Percentiles rank a stretch among this genome's conserved stretches.
phyloP scores from a whole-genome alignment of 306 rosid genomes.

The Albizia julibrissin region DNA sequence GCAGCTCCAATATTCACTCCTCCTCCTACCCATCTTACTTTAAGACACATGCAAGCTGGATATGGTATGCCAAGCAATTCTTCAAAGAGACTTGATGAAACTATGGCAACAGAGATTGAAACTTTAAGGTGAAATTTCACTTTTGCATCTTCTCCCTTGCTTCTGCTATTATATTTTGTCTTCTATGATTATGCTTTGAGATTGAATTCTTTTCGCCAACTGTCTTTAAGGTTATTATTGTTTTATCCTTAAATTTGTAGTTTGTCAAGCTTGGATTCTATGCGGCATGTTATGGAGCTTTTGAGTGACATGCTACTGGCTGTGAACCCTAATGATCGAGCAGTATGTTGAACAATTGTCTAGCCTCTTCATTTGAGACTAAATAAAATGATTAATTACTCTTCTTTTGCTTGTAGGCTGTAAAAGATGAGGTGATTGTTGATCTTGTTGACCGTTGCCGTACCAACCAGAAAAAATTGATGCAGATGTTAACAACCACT shows the following conservation, averaged over 20 bases:
- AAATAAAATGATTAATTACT: conserved; percentile 22
- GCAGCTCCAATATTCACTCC: conserved; percentile 89
- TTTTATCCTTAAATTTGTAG: conserved; percentile 40
- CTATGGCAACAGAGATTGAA: conserved; percentile 91
- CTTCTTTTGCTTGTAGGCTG: conserved; percentile 55
- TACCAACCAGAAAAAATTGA: conserved; percentile 87
- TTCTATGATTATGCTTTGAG: background rate
- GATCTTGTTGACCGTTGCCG: conserved; percentile 90
- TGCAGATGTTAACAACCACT: conserved; percentile 94
- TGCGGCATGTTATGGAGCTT: conserved; percentile 84
- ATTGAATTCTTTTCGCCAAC: conserved; percentile 8
- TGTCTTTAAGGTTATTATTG: conserved; percentile 6
- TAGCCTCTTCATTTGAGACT: conserved; percentile 15
- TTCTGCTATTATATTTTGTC: conserved; percentile 20
- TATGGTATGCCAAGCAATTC: conserved; percentile 88
- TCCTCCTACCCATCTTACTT: conserved; percentile 57
- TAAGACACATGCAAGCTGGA: conserved; percentile 64
- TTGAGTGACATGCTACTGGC: conserved; percentile 94
- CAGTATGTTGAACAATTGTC: conserved; percentile 48
- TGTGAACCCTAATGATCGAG: conserved; percentile 70
- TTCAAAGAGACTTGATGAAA: conserved; percentile 96
- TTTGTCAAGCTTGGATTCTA: conserved; percentile 84
- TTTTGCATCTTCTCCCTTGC: conserved; percentile 17
- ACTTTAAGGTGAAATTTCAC: conserved; percentile 64
- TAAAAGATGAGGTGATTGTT: conserved; percentile 84